phyloP scores from a whole-genome alignment of 1,139 yeast genomes.

The Magnusiomyces fungicola region DNA sequence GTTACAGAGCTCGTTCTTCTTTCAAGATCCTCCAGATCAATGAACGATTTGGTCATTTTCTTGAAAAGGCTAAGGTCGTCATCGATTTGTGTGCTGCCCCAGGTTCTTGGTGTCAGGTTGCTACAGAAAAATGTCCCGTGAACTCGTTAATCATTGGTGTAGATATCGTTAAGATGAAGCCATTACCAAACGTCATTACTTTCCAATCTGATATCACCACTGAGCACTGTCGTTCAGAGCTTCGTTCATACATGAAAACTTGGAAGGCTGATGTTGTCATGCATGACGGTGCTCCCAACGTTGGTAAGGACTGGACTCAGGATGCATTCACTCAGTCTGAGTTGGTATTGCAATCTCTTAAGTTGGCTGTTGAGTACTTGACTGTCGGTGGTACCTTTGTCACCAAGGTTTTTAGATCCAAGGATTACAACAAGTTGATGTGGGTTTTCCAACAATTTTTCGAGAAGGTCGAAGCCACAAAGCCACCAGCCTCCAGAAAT shows the following conservation, averaged over 20 bases:
- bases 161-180: conserved; percentile 93
- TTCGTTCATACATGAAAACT: conserved; percentile 93
- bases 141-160: conserved; percentile 94
- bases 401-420: conserved; percentile 93
- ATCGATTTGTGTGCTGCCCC: conserved; percentile 99
- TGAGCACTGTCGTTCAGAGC: conserved; percentile 89
- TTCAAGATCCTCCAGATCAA: conserved; percentile 91
- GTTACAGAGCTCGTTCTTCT: conserved; percentile 98
- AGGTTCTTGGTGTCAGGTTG: conserved; percentile 99
- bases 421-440: conserved; percentile 91
- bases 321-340: conserved; percentile 99
- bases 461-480: conserved; percentile 95
- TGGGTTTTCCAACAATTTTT: conserved; percentile 97
- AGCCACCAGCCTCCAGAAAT: conserved; percentile 97
- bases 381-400: conserved; percentile 93
- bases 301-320: conserved; percentile 98
- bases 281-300: conserved; percentile 99
- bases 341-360: conserved; percentile 84
- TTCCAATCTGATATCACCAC: conserved; percentile 97
- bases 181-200: conserved; percentile 87
- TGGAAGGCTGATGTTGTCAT: conserved; percentile 98
- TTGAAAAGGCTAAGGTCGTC: conserved; percentile 93
- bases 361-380: conserved; percentile 90
- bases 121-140: conserved; percentile 84
- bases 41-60: conserved; percentile 91